Evolutionary conservation across 2,329 filamentous ascomycete species (phyloP).

Genomic region (Ophiostoma populinum): DNA sequence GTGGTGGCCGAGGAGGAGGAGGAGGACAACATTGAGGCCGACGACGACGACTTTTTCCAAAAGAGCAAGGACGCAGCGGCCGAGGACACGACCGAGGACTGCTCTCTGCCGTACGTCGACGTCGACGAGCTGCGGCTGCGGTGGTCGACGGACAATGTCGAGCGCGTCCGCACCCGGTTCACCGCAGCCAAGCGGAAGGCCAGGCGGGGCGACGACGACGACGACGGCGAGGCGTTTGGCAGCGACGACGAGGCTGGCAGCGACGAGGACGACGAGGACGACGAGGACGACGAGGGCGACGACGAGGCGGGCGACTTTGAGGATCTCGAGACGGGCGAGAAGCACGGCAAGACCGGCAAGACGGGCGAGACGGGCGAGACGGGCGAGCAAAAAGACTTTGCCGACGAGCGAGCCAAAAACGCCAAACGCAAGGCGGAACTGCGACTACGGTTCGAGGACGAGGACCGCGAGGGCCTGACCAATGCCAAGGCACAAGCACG

Average conservation of each 20-base stretch:
- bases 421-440: constrained; percentile 87
- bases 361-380: constrained; percentile 69
- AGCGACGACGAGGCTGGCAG: constrained; percentile 37
- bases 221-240: constrained; percentile 37
- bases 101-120: constrained; percentile 61
- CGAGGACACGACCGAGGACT: constrained; percentile 71
- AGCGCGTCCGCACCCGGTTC: constrained; percentile 58
- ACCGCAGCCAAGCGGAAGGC: constrained; percentile 29
- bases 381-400: constrained; percentile 44
- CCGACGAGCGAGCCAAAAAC: constrained; percentile 79
- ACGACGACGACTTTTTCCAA: constrained; percentile 48
- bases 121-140: constrained; percentile 68
- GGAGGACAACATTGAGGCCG: constrained; percentile 29
- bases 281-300: constrained; percentile 23
- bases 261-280: constrained; percentile 27
- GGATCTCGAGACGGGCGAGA: constrained; percentile 66
- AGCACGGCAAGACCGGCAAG: constrained; percentile 23
- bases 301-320: constrained; percentile 72
- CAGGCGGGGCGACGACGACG: constrained; percentile 36
- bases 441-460: constrained; percentile 86
- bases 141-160: constrained; percentile 69
- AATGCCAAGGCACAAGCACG: constrained; percentile 72
- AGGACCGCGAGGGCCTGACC: constrained; percentile 89
- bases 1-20: constrained; percentile 27
- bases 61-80: constrained; percentile 43